Evolutionary conservation across 768 basidiomycete species (phyloP).

Genomic region (Termitomyces sp.): DNA sequence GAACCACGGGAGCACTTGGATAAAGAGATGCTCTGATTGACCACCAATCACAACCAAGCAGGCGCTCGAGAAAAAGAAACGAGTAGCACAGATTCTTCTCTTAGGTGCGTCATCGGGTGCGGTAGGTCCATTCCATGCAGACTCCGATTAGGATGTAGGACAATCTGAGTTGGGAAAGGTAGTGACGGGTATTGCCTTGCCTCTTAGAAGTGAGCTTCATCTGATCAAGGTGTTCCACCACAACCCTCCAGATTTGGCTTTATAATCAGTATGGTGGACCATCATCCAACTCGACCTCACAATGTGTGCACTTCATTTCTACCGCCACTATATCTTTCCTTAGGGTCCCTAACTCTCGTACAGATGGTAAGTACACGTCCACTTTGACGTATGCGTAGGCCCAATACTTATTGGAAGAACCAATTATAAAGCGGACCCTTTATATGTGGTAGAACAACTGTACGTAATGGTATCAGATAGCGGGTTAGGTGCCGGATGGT

Average conservation of each 20-base stretch:
- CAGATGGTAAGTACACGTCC: too few species aligned
- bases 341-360: conserved; percentile 54
- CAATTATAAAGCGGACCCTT: too few species aligned
- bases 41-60: too few species aligned
- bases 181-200: not conserved
- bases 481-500: too few species aligned
- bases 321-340: not conserved
- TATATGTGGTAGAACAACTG: too few species aligned
- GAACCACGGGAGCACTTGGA: too few species aligned
- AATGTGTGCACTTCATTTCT: conserved; percentile 28
- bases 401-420: too few species aligned
- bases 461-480: too few species aligned
- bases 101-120: conserved; percentile 26
- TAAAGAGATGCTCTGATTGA: too few species aligned
- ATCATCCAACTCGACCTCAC: conserved; percentile 70
- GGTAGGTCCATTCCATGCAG: not conserved
- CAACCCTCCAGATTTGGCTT: conserved; percentile 49
- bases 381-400: too few species aligned
- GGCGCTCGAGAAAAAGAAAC: conserved; percentile 41
- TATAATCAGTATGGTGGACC: conserved; percentile 54
- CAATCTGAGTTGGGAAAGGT: conserved; percentile 60
- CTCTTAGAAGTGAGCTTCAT: conserved; percentile 31
- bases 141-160: conserved; percentile 27
- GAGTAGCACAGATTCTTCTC: conserved; percentile 49
- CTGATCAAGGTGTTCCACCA: not conserved